Evolutionary conservation across 441 rosid genomes (phyloP), one percentile per base, ranked within the genome.

Genomic region (Theobroma grandiflorum): DNA sequence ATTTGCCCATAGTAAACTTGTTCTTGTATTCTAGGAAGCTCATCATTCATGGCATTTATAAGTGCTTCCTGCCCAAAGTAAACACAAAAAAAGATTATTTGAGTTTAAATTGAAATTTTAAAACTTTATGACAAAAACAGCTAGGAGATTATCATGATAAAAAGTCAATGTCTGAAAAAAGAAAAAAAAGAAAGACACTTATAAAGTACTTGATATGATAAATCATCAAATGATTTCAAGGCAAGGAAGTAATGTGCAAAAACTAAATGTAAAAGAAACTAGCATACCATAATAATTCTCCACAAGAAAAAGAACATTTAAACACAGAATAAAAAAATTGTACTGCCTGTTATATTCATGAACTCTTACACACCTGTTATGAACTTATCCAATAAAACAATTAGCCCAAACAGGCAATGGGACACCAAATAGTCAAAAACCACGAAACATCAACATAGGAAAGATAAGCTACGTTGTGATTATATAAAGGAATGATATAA

Each of bases 21-120:
- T 83, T 97, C 99, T 85, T 97, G 98, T 81, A 97, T 91, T 89
- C 91, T 97, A 47, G 96, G 92, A 81, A 95, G 98, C 84, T 97
- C 99, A 33, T 94, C 99, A 83, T 94, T 97, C 95, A 97, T 94
- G 81, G 99, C 98, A 88, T 80, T 95, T 86, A 91, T 82, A 78
- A 97, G 96, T 78, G 95, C 91, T 85, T 94, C 99, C 99, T 95
- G 91, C 73, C 77, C 37, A 84, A 69, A 49, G 73, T 57, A 75
- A 80, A 73, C 42, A 65, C 72, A 79, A 76, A 26, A 26, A 80
- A 82, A 72, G 75, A 78, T 77, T 69, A 20, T 78, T 53, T 22
- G 47, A 72, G 53, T 61, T 82, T 18, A 47, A 70, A 62, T 37
- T 69, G 38, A 69, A 53, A 20, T 2, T 72, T 72, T 38, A 8